Conservation (phyloP, 176 grass and related monocot species). For the Eragrostis nindensis region DNA sequence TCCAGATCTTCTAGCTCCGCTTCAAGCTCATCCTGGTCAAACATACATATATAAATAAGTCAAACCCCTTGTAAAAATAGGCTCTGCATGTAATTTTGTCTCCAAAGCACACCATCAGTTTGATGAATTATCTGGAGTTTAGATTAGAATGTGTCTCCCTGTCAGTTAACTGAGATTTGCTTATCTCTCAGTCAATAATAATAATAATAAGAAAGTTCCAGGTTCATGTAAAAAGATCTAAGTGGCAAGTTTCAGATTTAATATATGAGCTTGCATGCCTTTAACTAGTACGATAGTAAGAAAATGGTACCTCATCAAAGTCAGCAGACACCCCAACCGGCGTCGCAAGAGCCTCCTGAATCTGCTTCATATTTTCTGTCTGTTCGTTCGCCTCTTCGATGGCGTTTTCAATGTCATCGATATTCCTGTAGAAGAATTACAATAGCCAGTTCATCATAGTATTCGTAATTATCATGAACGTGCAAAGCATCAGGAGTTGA, state of each 20-base stretch:
- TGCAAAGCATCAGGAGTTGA: neutral
- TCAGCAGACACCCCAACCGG: constrained; percentile 59
- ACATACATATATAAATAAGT: neutral
- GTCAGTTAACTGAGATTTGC: too few species aligned
- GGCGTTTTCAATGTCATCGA: constrained; percentile 67
- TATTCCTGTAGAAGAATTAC: constrained; percentile 43
- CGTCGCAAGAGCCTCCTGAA: constrained; percentile 60
- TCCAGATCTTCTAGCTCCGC: constrained; percentile 73
- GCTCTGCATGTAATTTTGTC: neutral
- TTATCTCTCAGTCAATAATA: too few species aligned
- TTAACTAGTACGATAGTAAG: neutral
- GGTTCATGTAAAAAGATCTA: too few species aligned
- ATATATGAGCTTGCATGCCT: neutral
- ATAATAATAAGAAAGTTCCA: too few species aligned
- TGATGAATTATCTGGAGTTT: neutral
- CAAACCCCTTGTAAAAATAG: neutral
- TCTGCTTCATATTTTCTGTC: constrained; percentile 65
- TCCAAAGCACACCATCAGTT: neutral
- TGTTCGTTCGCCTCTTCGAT: constrained; percentile 56
- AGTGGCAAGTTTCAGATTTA: neutral
- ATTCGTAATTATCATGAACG: neutral
- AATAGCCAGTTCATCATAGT: neutral
- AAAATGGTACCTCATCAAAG: constrained; percentile 59
- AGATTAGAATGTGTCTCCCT: neutral
- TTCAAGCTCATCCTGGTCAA: constrained; percentile 63